Percentiles rank a stretch among this genome's conserved stretches.
phyloP scores from a whole-genome alignment of 257 asterid species.

The Parsonsia alboflavescens region DNA sequence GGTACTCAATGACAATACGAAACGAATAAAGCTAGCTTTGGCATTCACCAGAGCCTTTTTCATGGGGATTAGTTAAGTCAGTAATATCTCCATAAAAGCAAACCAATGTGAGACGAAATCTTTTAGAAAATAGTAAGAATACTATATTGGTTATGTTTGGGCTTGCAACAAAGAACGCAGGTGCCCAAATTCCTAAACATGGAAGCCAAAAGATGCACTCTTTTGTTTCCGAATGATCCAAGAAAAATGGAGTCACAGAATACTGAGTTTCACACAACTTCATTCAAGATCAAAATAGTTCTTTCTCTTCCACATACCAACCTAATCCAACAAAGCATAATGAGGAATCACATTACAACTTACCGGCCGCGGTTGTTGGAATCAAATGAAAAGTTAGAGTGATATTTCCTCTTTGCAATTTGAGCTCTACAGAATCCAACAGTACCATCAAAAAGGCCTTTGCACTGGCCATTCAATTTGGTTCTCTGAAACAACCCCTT shows the following conservation, averaged over 20 bases:
- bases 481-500: slow-evolving; percentile 5
- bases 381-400: slow-evolving; percentile 12
- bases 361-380: slow-evolving; percentile 18
- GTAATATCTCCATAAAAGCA: background rate
- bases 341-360: background rate
- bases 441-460: slow-evolving; percentile 6
- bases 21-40: background rate
- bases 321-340: background rate
- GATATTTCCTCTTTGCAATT: slow-evolving; percentile 10
- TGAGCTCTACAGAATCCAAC: slow-evolving; percentile 16
- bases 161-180: background rate
- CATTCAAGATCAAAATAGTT: background rate
- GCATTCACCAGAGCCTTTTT: background rate
- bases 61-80: background rate
- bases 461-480: slow-evolving; percentile 12
- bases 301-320: background rate
- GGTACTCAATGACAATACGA: background rate
- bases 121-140: background rate
- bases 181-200: background rate
- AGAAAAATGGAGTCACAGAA: background rate
- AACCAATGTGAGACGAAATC: background rate
- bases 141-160: too few relatives aligned
- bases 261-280: background rate
- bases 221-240: background rate
- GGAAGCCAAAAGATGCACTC: background rate